Evolutionary conservation across 176 grass and related monocot genomes (phyloP).

Genomic region (Pharus latifolius): DNA sequence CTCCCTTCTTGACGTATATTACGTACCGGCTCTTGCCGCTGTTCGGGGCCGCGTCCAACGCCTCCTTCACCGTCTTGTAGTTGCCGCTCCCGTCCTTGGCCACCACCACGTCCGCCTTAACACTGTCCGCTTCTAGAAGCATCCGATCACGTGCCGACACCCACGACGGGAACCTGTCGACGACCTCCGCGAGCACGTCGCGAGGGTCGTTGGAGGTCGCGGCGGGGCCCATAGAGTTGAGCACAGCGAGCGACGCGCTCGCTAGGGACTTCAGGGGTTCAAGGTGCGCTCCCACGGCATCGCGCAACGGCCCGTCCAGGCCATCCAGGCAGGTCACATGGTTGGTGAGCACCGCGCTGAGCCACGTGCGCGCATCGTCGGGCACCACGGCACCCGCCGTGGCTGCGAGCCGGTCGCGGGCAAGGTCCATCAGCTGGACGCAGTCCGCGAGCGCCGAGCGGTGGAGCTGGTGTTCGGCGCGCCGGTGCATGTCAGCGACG

Average conservation of each 20-base stretch:
- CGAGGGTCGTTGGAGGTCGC: background rate
- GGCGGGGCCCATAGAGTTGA: background rate
- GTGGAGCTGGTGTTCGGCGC: background rate
- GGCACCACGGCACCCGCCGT: background rate
- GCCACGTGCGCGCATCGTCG: conserved; percentile 29
- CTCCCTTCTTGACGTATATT: conserved; percentile 47
- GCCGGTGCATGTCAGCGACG: background rate
- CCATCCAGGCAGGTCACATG: conserved; percentile 36
- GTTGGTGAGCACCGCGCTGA: conserved; percentile 44
- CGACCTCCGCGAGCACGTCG: background rate
- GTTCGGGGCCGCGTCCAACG: conserved; percentile 38
- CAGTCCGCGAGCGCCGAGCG: conserved; percentile 37
- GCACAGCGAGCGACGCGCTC: conserved; percentile 49
- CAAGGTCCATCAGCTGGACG: conserved; percentile 37
- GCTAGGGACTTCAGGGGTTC: conserved; percentile 23
- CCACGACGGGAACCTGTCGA: conserved; percentile 20
- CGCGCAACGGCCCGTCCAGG: background rate
- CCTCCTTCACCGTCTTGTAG: conserved; percentile 40
- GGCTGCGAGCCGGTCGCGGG: conserved; percentile 33
- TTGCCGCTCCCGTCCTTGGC: conserved; percentile 49
- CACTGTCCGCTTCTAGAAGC: background rate
- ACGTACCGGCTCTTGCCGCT: conserved; percentile 32
- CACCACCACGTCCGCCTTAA: conserved; percentile 38
- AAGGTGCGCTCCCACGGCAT: background rate
- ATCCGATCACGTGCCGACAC: conserved; percentile 12